Conservation (phyloP, 306 rosid genomes). For the Glycine latifolia region DNA sequence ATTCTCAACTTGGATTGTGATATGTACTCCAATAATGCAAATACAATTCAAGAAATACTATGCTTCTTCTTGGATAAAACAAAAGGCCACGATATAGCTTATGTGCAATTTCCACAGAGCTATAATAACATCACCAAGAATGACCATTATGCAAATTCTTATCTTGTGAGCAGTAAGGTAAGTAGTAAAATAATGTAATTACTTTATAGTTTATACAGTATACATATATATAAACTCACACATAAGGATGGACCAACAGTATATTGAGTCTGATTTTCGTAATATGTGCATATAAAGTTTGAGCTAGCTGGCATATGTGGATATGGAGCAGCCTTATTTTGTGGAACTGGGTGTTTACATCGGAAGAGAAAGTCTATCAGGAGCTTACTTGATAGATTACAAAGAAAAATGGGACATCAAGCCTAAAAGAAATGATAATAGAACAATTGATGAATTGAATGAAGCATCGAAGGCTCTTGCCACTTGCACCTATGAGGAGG, state of each 20-base stretch:
- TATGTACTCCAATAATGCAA: slow-evolving; percentile 67
- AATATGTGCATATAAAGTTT: slow-evolving; percentile 46
- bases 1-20: slow-evolving; percentile 79
- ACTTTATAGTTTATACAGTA: neutral
- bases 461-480: slow-evolving; percentile 61
- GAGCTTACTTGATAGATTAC: slow-evolving; percentile 50
- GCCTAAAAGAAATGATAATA: slow-evolving; percentile 41
- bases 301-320: slow-evolving; percentile 65
- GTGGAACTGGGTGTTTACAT: slow-evolving; percentile 83
- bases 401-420: slow-evolving; percentile 24
- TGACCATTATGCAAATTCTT: slow-evolving; percentile 53
- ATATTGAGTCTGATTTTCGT: neutral
- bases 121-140: slow-evolving; percentile 57
- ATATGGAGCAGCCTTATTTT: slow-evolving; percentile 61
- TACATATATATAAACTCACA: neutral
- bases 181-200: slow-evolving; percentile 8
- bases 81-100: slow-evolving; percentile 63
- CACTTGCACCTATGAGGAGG: slow-evolving; percentile 63
- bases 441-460: slow-evolving; percentile 55
- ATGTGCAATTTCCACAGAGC: slow-evolving; percentile 66
- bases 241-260: neutral
- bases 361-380: slow-evolving; percentile 70
- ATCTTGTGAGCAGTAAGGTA: slow-evolving; percentile 27
- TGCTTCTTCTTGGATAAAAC: slow-evolving; percentile 74
- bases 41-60: slow-evolving; percentile 53